phyloP scores from a whole-genome alignment of 2,329 filamentous ascomycete species.

The Fusarium xylarioides region DNA sequence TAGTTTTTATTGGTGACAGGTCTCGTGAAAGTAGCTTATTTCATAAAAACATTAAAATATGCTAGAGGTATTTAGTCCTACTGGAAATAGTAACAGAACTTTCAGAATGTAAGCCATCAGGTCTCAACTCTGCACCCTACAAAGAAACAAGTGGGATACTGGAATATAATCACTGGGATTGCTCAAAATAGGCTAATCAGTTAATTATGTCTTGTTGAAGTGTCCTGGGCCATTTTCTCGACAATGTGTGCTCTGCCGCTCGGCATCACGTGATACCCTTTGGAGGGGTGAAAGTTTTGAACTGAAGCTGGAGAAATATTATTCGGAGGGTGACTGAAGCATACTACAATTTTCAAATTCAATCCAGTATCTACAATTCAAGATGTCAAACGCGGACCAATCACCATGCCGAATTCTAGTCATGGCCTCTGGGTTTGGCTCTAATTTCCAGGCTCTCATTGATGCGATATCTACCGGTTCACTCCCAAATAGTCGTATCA shows the following conservation, averaged over 20 bases:
- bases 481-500: slow-evolving; percentile 55
- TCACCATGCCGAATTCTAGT: slow-evolving; percentile 66
- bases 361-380: background rate
- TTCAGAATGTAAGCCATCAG: too few species aligned
- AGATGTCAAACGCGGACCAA: slow-evolving; percentile 15
- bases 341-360: background rate
- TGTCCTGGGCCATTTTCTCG: background rate
- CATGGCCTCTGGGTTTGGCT: slow-evolving; percentile 77
- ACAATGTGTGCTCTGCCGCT: slow-evolving; percentile 9
- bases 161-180: background rate
- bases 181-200: background rate
- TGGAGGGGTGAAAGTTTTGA: slow-evolving; percentile 24
- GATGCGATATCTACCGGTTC: slow-evolving; percentile 54
- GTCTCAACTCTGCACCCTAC: background rate
- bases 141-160: background rate
- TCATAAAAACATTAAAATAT: too few species aligned
- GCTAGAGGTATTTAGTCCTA: too few species aligned
- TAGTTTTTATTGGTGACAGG: too few species aligned
- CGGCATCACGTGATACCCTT: slow-evolving; percentile 21
- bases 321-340: background rate
- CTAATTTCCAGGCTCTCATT: slow-evolving; percentile 81
- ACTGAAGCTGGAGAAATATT: background rate
- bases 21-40: too few species aligned
- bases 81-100: accelerated
- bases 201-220: background rate